These are phyloP conservation scores for Neostapfia colusana DNA, from an alignment of 176 grass and related monocot genomes.

Conservation along the genomic window DNA sequence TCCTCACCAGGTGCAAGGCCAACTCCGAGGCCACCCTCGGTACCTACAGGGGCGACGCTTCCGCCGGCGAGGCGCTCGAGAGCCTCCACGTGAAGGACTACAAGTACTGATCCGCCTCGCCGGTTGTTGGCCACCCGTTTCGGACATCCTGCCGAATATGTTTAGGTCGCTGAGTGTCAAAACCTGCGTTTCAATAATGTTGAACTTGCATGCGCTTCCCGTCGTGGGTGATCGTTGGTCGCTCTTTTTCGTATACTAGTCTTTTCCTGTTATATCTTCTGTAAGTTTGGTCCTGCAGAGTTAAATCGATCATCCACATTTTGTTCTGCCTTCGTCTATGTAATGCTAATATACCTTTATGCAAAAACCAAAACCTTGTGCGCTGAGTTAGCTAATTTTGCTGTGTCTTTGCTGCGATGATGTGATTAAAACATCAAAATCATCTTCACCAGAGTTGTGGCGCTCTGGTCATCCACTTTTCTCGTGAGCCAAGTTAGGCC, in stretches of 20 bases:
- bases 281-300: constrained; percentile 14
- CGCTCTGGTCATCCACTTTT: neutral
- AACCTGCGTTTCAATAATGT: constrained; percentile 38
- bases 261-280: constrained; percentile 16
- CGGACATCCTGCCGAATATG: neutral
- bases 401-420: neutral
- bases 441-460: neutral
- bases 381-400: neutral
- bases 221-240: constrained; percentile 3
- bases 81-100: constrained; percentile 99
- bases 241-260: constrained; percentile 14
- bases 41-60: constrained; percentile 77
- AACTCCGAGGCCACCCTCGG: constrained; percentile 91
- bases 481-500: neutral
- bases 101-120: constrained; percentile 67
- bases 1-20: constrained; percentile 87
- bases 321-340: constrained; percentile 13
- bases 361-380: constrained; percentile 19
- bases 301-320: constrained; percentile 33
- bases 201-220: constrained; percentile 13
- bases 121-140: neutral
- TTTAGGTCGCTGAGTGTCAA: constrained; percentile 31
- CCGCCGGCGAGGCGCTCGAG: constrained; percentile 54
- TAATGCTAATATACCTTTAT: neutral
- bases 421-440: no score